phyloP scores from a whole-genome alignment of 2,329 filamentous ascomycete species.

The Cercospora canescens region DNA sequence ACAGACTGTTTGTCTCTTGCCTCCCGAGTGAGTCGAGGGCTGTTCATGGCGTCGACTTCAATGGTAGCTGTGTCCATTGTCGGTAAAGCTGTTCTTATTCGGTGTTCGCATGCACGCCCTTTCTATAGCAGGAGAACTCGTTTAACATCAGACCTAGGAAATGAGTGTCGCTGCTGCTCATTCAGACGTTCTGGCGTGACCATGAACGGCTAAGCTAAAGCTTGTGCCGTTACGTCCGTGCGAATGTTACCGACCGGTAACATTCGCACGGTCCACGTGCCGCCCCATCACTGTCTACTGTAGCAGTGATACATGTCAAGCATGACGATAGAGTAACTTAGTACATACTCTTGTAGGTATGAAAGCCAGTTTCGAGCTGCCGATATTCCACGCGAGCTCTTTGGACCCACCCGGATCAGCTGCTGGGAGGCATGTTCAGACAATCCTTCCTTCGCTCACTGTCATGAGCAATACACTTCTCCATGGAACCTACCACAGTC shows the following conservation, averaged over 20 bases:
- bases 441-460: background rate
- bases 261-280: background rate
- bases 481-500: background rate
- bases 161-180: background rate
- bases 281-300: background rate
- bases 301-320: background rate
- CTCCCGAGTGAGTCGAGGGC: background rate
- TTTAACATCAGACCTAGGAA: background rate
- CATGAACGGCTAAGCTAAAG: background rate
- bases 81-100: background rate
- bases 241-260: background rate
- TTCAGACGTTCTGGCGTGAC: background rate
- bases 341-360: background rate
- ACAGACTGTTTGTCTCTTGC: background rate
- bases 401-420: background rate
- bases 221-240: background rate
- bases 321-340: background rate
- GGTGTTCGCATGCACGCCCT: background rate
- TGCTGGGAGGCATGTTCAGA: background rate
- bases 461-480: background rate
- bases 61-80: background rate
- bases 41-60: background rate
- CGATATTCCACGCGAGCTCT: background rate
- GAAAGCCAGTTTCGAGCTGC: background rate
- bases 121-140: background rate